Evolutionary conservation across 2,329 filamentous ascomycete genomes (phyloP).

Genomic region (Hymenoscyphus albidus): DNA sequence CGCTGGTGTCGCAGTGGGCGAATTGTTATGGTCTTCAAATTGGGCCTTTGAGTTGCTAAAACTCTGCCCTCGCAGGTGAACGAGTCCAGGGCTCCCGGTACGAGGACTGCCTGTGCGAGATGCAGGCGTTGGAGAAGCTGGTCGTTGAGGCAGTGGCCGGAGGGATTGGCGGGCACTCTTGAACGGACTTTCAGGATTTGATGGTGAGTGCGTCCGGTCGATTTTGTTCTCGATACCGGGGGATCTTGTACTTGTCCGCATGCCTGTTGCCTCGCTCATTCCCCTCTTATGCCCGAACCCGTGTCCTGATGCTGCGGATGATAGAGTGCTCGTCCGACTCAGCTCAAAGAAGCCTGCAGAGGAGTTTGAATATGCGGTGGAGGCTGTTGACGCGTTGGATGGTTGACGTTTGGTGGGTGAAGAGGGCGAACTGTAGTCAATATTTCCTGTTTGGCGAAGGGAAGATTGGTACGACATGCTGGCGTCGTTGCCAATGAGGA

Average conservation of each 20-base stretch:
- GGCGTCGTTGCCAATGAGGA: not conserved
- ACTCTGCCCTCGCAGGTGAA: conserved; percentile 31
- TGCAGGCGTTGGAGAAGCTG: conserved; percentile 45
- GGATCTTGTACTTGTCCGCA: conserved; percentile 51
- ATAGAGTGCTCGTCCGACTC: conserved; percentile 65
- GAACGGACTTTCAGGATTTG: conserved; percentile 62
- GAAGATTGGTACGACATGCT: conserved; percentile 47
- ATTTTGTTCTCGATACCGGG: conserved; percentile 45
- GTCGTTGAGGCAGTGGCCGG: conserved; percentile 67
- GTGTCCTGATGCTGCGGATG: conserved; percentile 61
- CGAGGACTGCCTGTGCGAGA: conserved; percentile 12
- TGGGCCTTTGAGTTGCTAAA: too few species aligned
- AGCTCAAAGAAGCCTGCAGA: conserved; percentile 48
- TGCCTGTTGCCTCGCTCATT: conserved; percentile 65
- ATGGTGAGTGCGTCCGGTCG: conserved; percentile 33
- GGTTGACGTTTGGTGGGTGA: conserved; percentile 51
- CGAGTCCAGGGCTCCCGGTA: conserved; percentile 29
- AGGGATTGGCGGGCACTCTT: conserved; percentile 72
- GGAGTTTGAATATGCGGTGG: conserved; percentile 60
- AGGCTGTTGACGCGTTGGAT: conserved; percentile 68
- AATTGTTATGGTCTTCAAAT: too few species aligned
- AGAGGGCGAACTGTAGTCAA: conserved; percentile 40
- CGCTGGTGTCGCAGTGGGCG: too few species aligned
- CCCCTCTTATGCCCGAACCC: conserved; percentile 67
- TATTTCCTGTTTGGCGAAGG: conserved; percentile 53